Evolutionary conservation across 805 yeast species (phyloP), one percentile per base, ranked within the genome.

Genomic region (Lipomyces sp.): DNA sequence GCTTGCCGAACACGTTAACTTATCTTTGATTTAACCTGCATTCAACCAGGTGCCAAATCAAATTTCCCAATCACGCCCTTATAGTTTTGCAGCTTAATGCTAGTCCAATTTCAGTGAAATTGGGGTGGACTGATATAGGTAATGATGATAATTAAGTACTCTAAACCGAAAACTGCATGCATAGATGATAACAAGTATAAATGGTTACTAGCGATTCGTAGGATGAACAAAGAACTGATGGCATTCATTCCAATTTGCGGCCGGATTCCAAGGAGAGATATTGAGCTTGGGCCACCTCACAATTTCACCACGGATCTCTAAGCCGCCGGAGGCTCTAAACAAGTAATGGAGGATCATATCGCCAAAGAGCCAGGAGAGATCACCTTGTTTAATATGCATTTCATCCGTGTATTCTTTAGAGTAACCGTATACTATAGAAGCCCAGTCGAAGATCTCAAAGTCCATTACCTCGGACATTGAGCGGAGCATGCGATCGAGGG

Each of bases 281-380:
- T 64, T 69, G 18, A 45, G 53, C 4, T 15, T 37, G 24, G 69
- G 70, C 64, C 68, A 65, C 33, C 34, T 45, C 4, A 57, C 58
- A 11, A 66, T 53, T 10, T 60, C 51, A 5, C 70, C 70, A 7
- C 35, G 39, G 10, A 56, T 48, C 39, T 66, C 63, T 4, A 53
- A 60, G 11, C 70, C 70, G 34, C 70, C 70, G 15, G 64, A 34
- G 4, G 68, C 69, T 15, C 70, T 39, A 56, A 66, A 66, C 15
- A 66, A 48, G 51, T 67, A 67, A 34, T 67, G 50, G 59, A 66
- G 18, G 62, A 67, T 37, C 70, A 67, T 67, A 45, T 67, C 55
- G 18, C 53, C 35, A 39, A 35, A 64, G 18, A 64, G 53, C 54
- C 53, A 60, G 30, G 60, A 29, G 35, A 54, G 58, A 33, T 55